Conservation (phyloP, 2,329 filamentous ascomycete genomes). For the Cytospora paraplurivora region DNA sequence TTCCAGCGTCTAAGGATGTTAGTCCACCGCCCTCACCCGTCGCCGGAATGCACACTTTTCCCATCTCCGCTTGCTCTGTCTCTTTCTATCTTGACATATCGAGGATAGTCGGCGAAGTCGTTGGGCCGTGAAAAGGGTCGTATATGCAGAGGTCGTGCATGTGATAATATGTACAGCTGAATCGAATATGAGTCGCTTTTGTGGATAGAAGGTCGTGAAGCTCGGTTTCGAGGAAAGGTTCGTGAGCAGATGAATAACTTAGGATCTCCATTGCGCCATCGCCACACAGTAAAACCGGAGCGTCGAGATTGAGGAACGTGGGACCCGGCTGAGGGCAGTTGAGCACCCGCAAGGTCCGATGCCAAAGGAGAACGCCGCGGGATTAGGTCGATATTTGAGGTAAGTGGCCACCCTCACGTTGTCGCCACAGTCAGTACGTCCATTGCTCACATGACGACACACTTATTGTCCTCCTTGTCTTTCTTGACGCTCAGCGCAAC, state of each 20-base stretch:
- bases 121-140: slow-evolving; percentile 5
- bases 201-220: neutral
- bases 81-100: neutral
- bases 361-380: neutral
- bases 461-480: slow-evolving; percentile 64
- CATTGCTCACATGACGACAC: slow-evolving; percentile 57
- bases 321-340: neutral
- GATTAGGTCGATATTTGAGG: neutral
- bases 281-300: neutral
- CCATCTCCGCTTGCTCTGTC: neutral
- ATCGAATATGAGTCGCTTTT: neutral
- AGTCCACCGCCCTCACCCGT: neutral
- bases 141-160: neutral
- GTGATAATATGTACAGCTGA: neutral
- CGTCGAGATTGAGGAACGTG: neutral
- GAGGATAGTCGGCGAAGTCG: slow-evolving; percentile 1
- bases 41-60: neutral
- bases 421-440: neutral
- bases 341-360: neutral
- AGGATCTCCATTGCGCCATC: neutral
- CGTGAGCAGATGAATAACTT: neutral
- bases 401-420: neutral
- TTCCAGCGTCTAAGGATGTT: neutral
- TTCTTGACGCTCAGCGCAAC: slow-evolving; percentile 79
- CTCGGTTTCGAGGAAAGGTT: neutral